These are phyloP conservation scores for Melanogaster broomeanus DNA, from an alignment of 768 basidiomycete genomes.

Conservation along the genomic window DNA sequence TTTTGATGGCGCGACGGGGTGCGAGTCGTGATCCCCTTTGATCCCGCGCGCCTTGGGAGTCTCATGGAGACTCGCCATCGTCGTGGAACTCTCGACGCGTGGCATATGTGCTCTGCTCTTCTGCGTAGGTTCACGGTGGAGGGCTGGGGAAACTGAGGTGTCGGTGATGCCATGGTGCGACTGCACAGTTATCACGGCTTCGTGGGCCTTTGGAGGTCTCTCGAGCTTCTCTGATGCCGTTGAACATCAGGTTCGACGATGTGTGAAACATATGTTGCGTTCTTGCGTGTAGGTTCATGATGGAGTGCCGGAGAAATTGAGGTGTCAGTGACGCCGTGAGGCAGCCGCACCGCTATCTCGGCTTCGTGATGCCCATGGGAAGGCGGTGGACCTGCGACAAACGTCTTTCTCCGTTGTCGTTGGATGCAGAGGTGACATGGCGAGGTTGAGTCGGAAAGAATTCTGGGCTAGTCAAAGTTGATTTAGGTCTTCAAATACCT, in stretches of 20 bases:
- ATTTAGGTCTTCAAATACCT: neutral
- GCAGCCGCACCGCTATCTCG: neutral
- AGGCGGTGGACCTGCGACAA: neutral
- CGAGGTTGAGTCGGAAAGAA: neutral
- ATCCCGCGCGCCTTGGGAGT: neutral
- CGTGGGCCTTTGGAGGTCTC: neutral
- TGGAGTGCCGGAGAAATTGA: neutral
- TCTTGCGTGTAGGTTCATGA: neutral
- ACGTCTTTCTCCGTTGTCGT: neutral
- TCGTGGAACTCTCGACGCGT: neutral
- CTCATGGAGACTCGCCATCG: neutral
- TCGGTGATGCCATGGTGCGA: no score
- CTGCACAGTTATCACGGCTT: no score
- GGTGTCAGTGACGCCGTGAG: neutral
- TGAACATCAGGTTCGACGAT: neutral
- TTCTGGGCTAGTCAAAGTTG: neutral
- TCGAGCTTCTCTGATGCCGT: no score
- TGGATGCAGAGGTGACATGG: neutral
- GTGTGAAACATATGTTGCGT: neutral
- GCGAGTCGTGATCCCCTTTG: no score
- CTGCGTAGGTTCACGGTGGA: no score
- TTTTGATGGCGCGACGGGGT: no score
- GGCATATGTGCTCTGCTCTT: no score
- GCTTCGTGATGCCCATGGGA: neutral
- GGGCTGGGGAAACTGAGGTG: no score